These are phyloP conservation scores for Chamaecyparis obtusa DNA, from an alignment of 75 land plant genomes.

Conservation along the genomic window DNA sequence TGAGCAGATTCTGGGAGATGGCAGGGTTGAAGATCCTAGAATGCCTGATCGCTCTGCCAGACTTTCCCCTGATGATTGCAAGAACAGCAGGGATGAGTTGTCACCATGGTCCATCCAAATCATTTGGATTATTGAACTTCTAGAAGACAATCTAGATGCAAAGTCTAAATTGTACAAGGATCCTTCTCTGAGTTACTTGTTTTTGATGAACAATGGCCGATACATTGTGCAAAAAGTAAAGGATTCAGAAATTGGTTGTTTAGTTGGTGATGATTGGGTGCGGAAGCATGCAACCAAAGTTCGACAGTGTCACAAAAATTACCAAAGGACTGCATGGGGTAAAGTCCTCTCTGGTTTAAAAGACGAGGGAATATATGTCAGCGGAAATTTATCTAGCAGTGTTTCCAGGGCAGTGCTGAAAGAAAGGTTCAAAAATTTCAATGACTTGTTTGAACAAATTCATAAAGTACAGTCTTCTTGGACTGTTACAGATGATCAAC, in stretches of 20 bases:
- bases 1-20: conserved; percentile 33
- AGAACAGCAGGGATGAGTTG: background rate
- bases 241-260: conserved; percentile 48
- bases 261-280: conserved; percentile 67
- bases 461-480: conserved; percentile 70
- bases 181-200: conserved; percentile 35
- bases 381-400: conserved; percentile 25
- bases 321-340: conserved; percentile 76
- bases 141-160: conserved; percentile 51
- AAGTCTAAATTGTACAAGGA: conserved; percentile 78
- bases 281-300: conserved; percentile 43
- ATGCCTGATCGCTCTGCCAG: background rate
- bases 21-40: conserved; percentile 11
- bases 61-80: background rate
- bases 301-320: conserved; percentile 60
- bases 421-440: conserved; percentile 84
- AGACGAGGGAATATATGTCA: conserved; percentile 63
- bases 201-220: conserved; percentile 50
- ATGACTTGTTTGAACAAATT: conserved; percentile 69
- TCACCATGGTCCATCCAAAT: conserved; percentile 46
- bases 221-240: conserved; percentile 79
- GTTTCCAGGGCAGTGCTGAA: conserved; percentile 60
- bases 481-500: conserved; percentile 76
- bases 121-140: conserved; percentile 48
- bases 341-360: conserved; percentile 49